phyloP scores from a whole-genome alignment of 805 yeast genomes.

The Candida chauliodis region DNA sequence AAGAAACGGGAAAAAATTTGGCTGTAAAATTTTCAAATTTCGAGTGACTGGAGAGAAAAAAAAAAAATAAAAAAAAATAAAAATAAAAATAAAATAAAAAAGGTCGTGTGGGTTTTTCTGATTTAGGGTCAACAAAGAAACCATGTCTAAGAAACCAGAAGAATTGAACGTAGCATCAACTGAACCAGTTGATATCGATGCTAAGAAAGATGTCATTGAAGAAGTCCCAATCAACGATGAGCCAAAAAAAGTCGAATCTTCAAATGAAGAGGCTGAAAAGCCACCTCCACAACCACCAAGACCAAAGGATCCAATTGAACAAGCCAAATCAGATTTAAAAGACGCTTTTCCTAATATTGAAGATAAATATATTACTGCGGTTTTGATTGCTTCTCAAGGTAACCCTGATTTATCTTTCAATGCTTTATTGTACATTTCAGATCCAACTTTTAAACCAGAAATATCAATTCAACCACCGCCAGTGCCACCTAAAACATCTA shows the following conservation, averaged over 20 bases:
- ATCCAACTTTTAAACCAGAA: slow-evolving; percentile 60
- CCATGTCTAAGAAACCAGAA: slow-evolving; percentile 20
- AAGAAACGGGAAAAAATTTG: background rate
- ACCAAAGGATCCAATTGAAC: slow-evolving; percentile 58
- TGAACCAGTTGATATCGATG: slow-evolving; percentile 32
- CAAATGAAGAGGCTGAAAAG: background rate
- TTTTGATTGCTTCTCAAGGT: slow-evolving; percentile 82
- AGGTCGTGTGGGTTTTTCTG: background rate
- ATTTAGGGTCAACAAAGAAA: background rate
- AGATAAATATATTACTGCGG: slow-evolving; percentile 66
- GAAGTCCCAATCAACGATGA: slow-evolving; percentile 10
- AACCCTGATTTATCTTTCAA: slow-evolving; percentile 81
- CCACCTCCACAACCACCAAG: slow-evolving; percentile 45
- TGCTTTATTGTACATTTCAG: slow-evolving; percentile 77
- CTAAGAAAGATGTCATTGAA: slow-evolving; percentile 5
- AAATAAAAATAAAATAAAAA: background rate
- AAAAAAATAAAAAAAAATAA: background rate
- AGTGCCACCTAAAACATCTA: background rate
- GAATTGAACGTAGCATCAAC: slow-evolving; percentile 27
- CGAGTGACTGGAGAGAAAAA: background rate
- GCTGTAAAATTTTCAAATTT: background rate
- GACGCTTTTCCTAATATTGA: slow-evolving; percentile 87
- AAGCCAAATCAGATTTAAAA: slow-evolving; percentile 55
- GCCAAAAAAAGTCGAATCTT: background rate
- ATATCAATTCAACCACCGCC: slow-evolving; percentile 32